Evolutionary conservation across 805 yeast species (phyloP).

Genomic region (Schwanniomyces vanrijiae): DNA sequence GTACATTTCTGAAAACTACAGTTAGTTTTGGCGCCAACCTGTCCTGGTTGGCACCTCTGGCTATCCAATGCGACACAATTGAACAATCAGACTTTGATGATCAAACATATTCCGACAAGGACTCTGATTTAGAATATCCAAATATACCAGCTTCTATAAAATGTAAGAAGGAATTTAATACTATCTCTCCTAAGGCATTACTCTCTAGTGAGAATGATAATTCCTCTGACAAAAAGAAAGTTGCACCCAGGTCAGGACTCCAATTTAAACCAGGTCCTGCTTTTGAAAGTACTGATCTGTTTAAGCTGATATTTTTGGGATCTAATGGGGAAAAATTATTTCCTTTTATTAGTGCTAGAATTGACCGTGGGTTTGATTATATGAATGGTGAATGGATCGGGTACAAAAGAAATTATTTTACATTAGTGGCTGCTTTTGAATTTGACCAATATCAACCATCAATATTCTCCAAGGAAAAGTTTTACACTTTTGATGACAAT

Average conservation of each 20-base stretch:
- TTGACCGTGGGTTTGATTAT: conserved; percentile 63
- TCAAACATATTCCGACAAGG: neutral
- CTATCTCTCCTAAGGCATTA: neutral
- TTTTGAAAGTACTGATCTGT: conserved; percentile 37
- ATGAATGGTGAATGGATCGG: conserved; percentile 62
- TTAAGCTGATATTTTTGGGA: conserved; percentile 23
- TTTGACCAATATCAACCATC: conserved; percentile 29
- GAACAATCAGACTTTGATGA: neutral
- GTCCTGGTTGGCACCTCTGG: neutral
- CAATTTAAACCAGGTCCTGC: conserved; percentile 70
- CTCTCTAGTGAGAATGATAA: neutral
- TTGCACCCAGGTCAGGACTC: conserved; percentile 65
- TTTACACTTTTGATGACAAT: conserved; percentile 26
- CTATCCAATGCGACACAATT: neutral
- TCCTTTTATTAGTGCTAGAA: conserved; percentile 51
- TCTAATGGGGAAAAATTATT: conserved; percentile 24
- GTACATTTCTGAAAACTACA: neutral
- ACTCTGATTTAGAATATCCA: neutral
- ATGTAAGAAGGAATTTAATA: neutral
- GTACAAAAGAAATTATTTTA: conserved; percentile 67
- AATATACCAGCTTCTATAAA: neutral
- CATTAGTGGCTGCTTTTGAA: conserved; percentile 56
- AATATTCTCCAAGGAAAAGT: conserved; percentile 29
- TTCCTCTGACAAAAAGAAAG: conserved; percentile 24
- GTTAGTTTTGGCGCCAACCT: neutral